phyloP scores from a whole-genome alignment of 139 green algal species.

The Tetradesmus lagerheimii region DNA sequence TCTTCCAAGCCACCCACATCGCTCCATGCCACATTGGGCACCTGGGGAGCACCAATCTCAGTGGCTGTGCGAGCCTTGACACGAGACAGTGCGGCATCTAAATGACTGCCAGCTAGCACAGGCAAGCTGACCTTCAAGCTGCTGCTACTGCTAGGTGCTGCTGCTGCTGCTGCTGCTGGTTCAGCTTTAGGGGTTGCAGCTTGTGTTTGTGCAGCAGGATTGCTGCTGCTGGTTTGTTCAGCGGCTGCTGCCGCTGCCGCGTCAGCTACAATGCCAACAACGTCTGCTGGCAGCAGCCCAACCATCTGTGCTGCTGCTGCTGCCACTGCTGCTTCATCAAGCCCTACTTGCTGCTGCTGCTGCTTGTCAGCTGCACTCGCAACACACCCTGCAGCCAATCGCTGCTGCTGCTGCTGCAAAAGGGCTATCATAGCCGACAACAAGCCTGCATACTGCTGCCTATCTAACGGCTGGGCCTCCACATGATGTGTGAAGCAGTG shows the following conservation, averaged over 20 bases:
- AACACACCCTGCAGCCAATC: not conserved
- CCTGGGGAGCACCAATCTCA: conserved; percentile 76
- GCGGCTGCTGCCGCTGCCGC: conserved; percentile 46
- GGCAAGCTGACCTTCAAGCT: not conserved
- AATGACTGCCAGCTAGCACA: not conserved
- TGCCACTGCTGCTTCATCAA: conserved; percentile 24
- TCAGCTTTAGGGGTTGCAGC: conserved; percentile 27
- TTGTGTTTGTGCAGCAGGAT: not conserved
- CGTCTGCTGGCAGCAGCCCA: conserved; percentile 81
- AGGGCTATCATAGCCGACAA: conserved; percentile 59
- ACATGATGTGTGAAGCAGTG: conserved; percentile 91
- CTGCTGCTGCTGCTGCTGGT: not conserved
- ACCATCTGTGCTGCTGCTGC: conserved; percentile 75
- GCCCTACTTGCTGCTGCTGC: conserved; percentile 8
- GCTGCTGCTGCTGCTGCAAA: not conserved
- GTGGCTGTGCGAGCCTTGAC: conserved; percentile 73
- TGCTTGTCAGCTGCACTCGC: not conserved
- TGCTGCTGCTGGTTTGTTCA: not conserved
- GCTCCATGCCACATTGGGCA: conserved; percentile 92
- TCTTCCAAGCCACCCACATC: conserved; percentile 94
- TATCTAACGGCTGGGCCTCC: conserved; percentile 57
- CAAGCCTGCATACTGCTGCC: conserved; percentile 53
- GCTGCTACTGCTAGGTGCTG: not conserved
- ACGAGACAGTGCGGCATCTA: not conserved
- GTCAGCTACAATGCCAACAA: conserved; percentile 81